phyloP scores from a whole-genome alignment of 2,329 filamentous ascomycete species.

The Hypoxylon sp. region DNA sequence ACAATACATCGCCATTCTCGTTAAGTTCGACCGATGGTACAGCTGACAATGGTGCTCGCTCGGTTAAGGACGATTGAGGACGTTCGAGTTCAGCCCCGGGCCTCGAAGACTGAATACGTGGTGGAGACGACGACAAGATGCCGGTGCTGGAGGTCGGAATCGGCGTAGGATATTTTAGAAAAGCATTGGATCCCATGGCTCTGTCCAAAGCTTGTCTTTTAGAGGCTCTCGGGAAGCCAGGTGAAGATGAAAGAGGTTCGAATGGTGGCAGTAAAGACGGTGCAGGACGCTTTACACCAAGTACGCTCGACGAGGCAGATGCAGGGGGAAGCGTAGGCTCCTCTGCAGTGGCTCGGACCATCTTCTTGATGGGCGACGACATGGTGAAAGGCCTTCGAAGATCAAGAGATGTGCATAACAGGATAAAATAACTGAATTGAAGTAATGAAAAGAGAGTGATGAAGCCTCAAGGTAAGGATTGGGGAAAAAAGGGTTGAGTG shows the following conservation, averaged over 20 bases:
- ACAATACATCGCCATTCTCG: conserved; percentile 79
- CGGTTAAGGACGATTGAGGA: conserved; percentile 71
- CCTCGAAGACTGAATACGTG: conserved; percentile 58
- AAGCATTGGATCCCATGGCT: conserved; percentile 54
- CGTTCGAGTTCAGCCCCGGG: conserved; percentile 66
- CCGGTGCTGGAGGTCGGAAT: conserved; percentile 93
- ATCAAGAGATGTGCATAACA: conserved; percentile 41
- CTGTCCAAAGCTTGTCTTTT: conserved; percentile 69
- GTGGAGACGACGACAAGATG: conserved; percentile 87
- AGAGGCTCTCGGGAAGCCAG: conserved; percentile 70
- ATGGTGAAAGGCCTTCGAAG: conserved; percentile 41
- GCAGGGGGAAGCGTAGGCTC: conserved; percentile 49
- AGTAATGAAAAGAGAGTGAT: conserved; percentile 17
- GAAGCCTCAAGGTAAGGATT: conserved; percentile 16
- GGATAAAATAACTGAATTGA: conserved; percentile 17
- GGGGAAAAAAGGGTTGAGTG: conserved; percentile 25
- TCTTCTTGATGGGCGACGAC: conserved; percentile 42
- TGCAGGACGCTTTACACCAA: conserved; percentile 67
- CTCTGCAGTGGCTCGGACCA: conserved; percentile 44
- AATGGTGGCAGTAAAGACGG: conserved; percentile 80
- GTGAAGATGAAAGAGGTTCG: conserved; percentile 81
- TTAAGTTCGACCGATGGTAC: conserved; percentile 85
- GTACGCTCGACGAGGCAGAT: conserved; percentile 40
- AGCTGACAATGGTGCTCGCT: conserved; percentile 82
- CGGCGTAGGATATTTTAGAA: conserved; percentile 86